These are phyloP conservation scores for Wickerhamomyces sp. DNA, from an alignment of 1,139 yeast genomes.

Conservation along the genomic window DNA sequence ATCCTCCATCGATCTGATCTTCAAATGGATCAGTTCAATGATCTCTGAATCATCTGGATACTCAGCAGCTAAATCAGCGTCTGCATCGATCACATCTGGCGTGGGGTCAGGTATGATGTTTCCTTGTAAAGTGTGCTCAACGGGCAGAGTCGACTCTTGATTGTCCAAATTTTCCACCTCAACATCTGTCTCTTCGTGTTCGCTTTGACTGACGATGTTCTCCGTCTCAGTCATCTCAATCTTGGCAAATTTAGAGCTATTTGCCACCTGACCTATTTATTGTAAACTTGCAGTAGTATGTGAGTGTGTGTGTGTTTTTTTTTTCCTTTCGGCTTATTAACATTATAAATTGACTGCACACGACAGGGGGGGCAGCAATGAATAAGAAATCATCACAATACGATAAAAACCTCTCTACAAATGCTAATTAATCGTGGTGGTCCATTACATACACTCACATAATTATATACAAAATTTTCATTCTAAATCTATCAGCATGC, in stretches of 20 bases:
- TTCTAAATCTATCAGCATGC: no score
- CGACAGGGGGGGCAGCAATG: no score
- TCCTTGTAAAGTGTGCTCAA: conserved; percentile 27
- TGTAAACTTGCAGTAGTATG: no score
- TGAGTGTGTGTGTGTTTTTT: no score
- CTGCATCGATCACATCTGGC: conserved; percentile 39
- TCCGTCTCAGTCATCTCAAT: background rate
- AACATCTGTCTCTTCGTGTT: conserved; percentile 18
- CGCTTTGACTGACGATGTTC: conserved; percentile 11
- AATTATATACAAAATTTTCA: no score
- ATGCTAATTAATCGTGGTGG: no score
- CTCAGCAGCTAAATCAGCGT: conserved; percentile 57
- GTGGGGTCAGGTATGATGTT: conserved; percentile 52
- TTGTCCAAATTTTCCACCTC: conserved; percentile 13
- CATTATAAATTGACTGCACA: no score
- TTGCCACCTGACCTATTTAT: no score
- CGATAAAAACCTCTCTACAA: no score
- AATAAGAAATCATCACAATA: no score
- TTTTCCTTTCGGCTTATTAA: no score
- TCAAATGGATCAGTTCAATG: conserved; percentile 75
- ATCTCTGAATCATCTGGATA: conserved; percentile 58
- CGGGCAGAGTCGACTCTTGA: background rate
- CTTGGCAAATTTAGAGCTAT: background rate
- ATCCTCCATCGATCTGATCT: conserved; percentile 63
- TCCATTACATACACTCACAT: no score